Percentiles rank a stretch among this genome's conserved stretches.
phyloP scores from a whole-genome alignment of 768 basidiomycete species.

The Leucocoprinus sp. region DNA sequence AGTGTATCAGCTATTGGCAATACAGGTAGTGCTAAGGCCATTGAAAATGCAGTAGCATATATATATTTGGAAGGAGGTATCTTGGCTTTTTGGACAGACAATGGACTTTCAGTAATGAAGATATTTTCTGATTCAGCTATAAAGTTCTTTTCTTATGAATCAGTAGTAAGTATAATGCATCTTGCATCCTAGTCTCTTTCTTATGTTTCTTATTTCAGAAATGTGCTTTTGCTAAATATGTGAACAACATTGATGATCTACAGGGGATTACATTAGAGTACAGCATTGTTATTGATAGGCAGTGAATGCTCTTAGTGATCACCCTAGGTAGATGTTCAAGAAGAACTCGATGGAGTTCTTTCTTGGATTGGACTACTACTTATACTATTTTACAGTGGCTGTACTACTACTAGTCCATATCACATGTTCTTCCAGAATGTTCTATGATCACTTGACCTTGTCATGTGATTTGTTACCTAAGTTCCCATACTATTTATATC shows the following conservation, averaged over 20 bases:
- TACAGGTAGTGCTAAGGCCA: constrained; percentile 41
- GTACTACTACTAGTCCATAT: too few species aligned
- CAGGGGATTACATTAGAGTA: too few species aligned
- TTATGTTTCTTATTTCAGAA: constrained; percentile 45
- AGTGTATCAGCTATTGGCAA: constrained; percentile 38
- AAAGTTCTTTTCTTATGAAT: constrained; percentile 95
- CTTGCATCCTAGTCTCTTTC: constrained; percentile 8
- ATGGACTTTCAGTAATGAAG: constrained; percentile 87
- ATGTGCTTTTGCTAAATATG: constrained; percentile 87
- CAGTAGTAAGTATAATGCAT: constrained; percentile 53
- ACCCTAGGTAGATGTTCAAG: too few species aligned
- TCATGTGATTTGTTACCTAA: too few species aligned
- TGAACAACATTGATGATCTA: constrained; percentile 84
- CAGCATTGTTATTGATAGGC: too few species aligned
- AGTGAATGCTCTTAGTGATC: too few species aligned
- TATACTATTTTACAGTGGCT: too few species aligned
- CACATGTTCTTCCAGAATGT: too few species aligned
- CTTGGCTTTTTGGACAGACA: constrained; percentile 94
- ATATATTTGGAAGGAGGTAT: constrained; percentile 89
- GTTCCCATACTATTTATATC: too few species aligned
- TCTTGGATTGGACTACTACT: too few species aligned
- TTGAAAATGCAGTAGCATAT: constrained; percentile 63
- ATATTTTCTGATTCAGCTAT: constrained; percentile 98
- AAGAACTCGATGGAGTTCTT: too few species aligned
- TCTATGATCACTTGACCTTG: too few species aligned